These are phyloP conservation scores for Suhomyces chickasaworum DNA, from an alignment of 1,139 yeast species.

Conservation along the genomic window DNA sequence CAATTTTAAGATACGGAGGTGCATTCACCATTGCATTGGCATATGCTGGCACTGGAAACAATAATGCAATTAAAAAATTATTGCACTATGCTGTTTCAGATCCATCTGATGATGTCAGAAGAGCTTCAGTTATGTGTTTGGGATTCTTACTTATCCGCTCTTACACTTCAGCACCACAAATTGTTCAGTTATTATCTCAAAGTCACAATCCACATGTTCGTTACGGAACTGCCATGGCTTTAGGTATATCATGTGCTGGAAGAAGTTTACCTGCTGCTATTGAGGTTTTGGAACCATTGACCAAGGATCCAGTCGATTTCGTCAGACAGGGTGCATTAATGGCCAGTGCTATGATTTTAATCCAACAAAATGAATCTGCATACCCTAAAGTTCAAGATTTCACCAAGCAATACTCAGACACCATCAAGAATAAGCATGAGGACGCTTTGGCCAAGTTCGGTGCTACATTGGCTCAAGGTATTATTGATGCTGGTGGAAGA, in stretches of 20 bases:
- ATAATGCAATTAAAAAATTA: conserved; percentile 79
- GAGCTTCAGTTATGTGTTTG: conserved; percentile 92
- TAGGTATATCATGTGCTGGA: conserved; percentile 97
- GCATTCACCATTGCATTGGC: conserved; percentile 93
- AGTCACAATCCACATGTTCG: conserved; percentile 98
- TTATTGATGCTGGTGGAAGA: conserved; percentile 98
- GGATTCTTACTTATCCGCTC: conserved; percentile 92
- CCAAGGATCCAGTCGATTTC: conserved; percentile 93
- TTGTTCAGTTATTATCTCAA: conserved; percentile 89
- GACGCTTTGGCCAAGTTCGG: conserved; percentile 98
- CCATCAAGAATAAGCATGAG: conserved; percentile 84
- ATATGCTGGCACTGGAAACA: conserved; percentile 94
- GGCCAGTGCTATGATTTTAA: conserved; percentile 87
- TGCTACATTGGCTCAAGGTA: conserved; percentile 96
- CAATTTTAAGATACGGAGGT: conserved; percentile 93
- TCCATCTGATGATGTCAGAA: conserved; percentile 93
- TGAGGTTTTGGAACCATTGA: conserved; percentile 88
- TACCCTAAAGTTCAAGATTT: conserved; percentile 79
- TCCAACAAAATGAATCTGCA: conserved; percentile 88
- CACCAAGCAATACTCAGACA: conserved; percentile 72
- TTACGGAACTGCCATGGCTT: conserved; percentile 96
- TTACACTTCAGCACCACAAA: conserved; percentile 91
- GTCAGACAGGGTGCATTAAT: conserved; percentile 97
- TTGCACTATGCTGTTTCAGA: conserved; percentile 95
- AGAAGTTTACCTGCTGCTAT: conserved; percentile 86